Conservation (phyloP, 345 rosid species). For the Eucalyptus paniculata region DNA sequence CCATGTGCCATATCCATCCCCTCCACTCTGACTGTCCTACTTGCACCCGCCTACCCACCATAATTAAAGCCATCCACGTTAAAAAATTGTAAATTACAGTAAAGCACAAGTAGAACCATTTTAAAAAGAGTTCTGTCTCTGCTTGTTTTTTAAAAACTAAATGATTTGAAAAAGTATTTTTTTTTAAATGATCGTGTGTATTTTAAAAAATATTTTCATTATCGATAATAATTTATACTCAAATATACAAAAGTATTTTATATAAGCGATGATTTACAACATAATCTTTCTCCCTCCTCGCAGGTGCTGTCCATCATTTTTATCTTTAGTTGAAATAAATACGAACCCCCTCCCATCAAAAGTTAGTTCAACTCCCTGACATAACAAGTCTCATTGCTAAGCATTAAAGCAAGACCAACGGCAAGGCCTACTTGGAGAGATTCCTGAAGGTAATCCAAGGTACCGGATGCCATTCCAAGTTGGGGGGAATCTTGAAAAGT, state of each 20-base stretch:
- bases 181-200: rapidly evolving
- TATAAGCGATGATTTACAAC: background rate
- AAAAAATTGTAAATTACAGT: background rate
- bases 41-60: background rate
- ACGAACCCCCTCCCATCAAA: background rate
- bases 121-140: background rate
- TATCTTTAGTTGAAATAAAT: background rate
- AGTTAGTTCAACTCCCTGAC: background rate
- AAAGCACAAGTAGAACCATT: background rate
- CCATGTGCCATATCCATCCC: background rate
- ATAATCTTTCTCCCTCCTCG: background rate
- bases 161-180: background rate
- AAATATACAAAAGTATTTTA: background rate
- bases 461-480: background rate
- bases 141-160: background rate
- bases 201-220: background rate
- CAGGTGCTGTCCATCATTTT: background rate
- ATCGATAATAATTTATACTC: rapidly evolving
- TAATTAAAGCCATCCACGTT: background rate
- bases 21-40: background rate
- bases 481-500: background rate
- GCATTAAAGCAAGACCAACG: background rate
- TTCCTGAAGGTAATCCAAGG: background rate
- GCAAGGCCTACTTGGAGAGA: background rate
- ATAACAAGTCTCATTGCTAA: background rate